phyloP scores from a whole-genome alignment of 108 stramenopile species.

The Fistulifera pelliculosa region DNA sequence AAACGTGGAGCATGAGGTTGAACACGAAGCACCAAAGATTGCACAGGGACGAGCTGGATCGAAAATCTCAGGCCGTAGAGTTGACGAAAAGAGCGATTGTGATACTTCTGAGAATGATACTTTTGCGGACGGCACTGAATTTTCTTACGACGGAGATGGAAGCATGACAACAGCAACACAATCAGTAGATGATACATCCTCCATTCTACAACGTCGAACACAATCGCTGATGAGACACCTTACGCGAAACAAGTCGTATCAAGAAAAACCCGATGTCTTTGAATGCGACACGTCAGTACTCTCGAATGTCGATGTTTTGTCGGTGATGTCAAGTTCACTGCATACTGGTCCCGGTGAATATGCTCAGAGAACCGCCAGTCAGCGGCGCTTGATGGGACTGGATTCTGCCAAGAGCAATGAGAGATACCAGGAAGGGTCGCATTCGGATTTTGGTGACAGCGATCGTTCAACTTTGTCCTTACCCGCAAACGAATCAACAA shows the following conservation, averaged over 20 bases:
- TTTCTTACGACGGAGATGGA: background rate
- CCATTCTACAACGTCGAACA: background rate
- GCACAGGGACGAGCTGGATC: background rate
- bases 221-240: conserved; percentile 3
- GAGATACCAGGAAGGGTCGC: background rate
- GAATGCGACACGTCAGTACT: conserved; percentile 11
- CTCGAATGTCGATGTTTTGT: conserved; percentile 11
- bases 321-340: conserved; percentile 1
- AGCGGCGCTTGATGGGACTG: background rate
- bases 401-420: background rate
- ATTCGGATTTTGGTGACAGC: background rate
- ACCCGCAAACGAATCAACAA: too few species aligned
- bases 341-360: background rate
- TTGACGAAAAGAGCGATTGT: background rate
- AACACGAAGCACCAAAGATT: background rate
- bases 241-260: background rate
- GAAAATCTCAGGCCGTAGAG: background rate
- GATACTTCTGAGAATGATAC: background rate
- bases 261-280: background rate
- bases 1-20: background rate
- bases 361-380: background rate
- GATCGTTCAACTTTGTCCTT: background rate
- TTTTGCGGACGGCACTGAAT: background rate
- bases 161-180: background rate
- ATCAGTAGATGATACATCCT: background rate